Percentiles rank a stretch among this genome's conserved stretches.
Conservation (phyloP, 192 early-diverging fungal genomes). For the Phlyctochytrium arcticum region DNA sequence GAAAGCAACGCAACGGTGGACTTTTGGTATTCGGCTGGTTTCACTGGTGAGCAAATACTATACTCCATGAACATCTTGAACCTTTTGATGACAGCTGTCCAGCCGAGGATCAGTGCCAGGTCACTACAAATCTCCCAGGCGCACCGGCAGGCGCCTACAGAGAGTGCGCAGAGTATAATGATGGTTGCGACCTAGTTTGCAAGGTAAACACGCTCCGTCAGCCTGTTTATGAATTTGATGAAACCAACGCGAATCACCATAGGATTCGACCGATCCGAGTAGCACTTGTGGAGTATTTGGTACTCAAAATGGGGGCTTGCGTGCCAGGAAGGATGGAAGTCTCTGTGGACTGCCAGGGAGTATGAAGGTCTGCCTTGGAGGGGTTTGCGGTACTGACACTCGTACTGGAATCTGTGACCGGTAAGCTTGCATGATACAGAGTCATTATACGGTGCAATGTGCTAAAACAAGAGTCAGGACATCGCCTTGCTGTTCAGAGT, state of each 20-base stretch:
- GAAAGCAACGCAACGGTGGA: neutral
- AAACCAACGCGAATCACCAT: too few relatives aligned
- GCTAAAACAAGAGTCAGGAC: neutral
- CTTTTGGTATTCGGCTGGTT: slow-evolving; percentile 5
- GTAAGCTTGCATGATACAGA: neutral
- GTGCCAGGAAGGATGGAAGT: slow-evolving; percentile 21
- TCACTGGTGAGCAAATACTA: neutral
- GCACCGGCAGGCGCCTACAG: slow-evolving; percentile 10
- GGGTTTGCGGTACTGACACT: slow-evolving; percentile 2
- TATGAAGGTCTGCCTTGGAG: slow-evolving; percentile 8
- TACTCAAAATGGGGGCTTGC: too few relatives aligned
- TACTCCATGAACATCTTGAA: neutral
- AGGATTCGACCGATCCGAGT: too few relatives aligned
- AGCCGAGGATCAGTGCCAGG: slow-evolving; percentile 12
- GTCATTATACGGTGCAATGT: too few relatives aligned
- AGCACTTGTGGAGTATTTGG: too few relatives aligned
- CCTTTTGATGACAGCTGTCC: neutral
- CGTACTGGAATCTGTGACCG: slow-evolving; percentile 8
- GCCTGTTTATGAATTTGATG: too few relatives aligned
- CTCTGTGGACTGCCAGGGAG: slow-evolving; percentile 17
- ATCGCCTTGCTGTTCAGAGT: slow-evolving; percentile 12
- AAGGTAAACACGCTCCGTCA: too few relatives aligned
- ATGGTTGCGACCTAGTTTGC: too few relatives aligned
- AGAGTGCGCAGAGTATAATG: too few relatives aligned
- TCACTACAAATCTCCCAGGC: neutral